Evolutionary conservation across 148 eudicot genomes (phyloP).

Genomic region (Gaultheria prostrata): DNA sequence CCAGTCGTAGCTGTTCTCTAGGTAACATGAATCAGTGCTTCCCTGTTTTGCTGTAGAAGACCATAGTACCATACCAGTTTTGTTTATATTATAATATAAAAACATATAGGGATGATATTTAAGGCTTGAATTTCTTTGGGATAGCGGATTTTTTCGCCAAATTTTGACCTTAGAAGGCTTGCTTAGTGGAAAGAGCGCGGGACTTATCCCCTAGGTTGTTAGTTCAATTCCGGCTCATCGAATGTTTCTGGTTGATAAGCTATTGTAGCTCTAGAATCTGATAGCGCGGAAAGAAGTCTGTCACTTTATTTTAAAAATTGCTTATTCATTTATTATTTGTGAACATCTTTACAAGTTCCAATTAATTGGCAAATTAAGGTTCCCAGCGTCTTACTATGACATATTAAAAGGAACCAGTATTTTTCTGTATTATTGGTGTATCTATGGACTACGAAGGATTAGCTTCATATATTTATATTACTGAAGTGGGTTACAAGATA

Average conservation of each 20-base stretch:
- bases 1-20: neutral
- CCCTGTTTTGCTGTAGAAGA: neutral
- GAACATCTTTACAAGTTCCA: neutral
- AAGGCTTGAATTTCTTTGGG: neutral
- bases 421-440: neutral
- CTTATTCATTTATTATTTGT: neutral
- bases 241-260: neutral
- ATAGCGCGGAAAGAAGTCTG: neutral
- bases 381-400: neutral
- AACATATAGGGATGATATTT: neutral
- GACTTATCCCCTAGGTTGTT: constrained; percentile 1
- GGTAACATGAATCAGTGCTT: neutral
- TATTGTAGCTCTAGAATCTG: neutral
- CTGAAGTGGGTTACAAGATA: too few relatives aligned
- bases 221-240: neutral
- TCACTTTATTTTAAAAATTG: neutral
- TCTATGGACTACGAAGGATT: neutral
- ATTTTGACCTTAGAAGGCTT: constrained; percentile 4
- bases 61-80: neutral
- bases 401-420: too few relatives aligned
- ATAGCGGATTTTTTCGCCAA: neutral
- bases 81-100: neutral
- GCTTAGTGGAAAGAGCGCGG: constrained; percentile 1
- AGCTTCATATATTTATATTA: neutral
- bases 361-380: neutral